Conservation (phyloP, 2,329 filamentous ascomycete species). For the Ophiostoma sp. region DNA sequence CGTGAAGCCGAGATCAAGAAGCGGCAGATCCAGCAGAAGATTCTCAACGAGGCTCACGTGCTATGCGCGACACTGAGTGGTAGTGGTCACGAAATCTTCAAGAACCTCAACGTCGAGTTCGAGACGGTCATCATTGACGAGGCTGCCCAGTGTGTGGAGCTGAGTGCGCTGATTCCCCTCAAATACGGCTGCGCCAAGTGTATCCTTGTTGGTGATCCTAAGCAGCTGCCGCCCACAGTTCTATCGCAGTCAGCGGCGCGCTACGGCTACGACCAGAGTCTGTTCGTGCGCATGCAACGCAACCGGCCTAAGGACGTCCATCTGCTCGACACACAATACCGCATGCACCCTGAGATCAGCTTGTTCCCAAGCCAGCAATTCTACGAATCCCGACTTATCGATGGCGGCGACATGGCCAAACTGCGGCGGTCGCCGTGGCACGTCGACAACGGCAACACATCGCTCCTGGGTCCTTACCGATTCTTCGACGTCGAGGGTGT, state of each 20-base stretch:
- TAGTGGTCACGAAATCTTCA: constrained; percentile 96
- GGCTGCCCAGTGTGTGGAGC: constrained; percentile 95
- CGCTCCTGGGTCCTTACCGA: constrained; percentile 82
- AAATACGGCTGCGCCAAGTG: constrained; percentile 98
- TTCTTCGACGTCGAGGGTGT: constrained; percentile 96
- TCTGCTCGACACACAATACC: constrained; percentile 95
- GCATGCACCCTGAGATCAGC: constrained; percentile 98
- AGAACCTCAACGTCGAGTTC: constrained; percentile 90
- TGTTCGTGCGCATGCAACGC: constrained; percentile 97
- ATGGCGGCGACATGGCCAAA: constrained; percentile 78
- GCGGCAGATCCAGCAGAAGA: constrained; percentile 82
- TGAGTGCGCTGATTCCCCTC: constrained; percentile 92
- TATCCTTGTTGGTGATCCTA: constrained; percentile 95
- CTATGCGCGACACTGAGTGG: constrained; percentile 94
- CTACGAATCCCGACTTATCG: constrained; percentile 83
- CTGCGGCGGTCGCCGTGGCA: constrained; percentile 86
- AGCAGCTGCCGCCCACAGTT: constrained; percentile 93
- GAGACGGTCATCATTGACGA: constrained; percentile 99
- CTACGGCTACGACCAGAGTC: constrained; percentile 94
- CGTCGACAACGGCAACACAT: constrained; percentile 52
- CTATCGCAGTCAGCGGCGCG: constrained; percentile 88
- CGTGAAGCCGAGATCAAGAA: constrained; percentile 85
- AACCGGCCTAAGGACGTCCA: constrained; percentile 88
- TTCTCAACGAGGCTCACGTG: constrained; percentile 87
- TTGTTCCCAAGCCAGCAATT: constrained; percentile 86